phyloP scores from a whole-genome alignment of 371 early-diverging fungal species.

The Mortierella sp. region DNA sequence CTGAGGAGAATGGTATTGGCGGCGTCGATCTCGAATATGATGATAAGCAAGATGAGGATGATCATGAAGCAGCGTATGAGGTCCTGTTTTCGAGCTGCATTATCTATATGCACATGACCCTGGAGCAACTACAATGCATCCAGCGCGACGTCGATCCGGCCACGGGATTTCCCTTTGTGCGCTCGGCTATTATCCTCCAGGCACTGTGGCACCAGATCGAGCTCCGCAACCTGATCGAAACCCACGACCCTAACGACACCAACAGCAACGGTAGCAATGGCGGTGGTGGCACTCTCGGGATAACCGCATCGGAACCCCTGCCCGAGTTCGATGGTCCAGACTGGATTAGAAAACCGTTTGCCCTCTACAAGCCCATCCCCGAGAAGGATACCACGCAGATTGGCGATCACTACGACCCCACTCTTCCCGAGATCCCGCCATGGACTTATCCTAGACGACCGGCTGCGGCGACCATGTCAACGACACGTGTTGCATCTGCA shows the following conservation, averaged over 20 bases:
- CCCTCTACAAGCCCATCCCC: slow-evolving; percentile 3
- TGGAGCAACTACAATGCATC: slow-evolving; percentile 65
- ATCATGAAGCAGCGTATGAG: slow-evolving; percentile 48
- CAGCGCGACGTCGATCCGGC: slow-evolving; percentile 61
- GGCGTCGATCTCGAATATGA: not conserved
- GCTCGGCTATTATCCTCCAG: slow-evolving; percentile 58
- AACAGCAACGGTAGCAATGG: not conserved
- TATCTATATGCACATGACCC: slow-evolving; percentile 71
- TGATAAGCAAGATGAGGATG: slow-evolving; percentile 8
- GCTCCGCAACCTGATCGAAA: slow-evolving; percentile 63
- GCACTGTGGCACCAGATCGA: slow-evolving; percentile 70
- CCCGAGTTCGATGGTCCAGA: not conserved
- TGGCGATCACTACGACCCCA: not conserved
- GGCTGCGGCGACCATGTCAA: not conserved
- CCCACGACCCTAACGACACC: not conserved
- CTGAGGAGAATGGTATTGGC: not conserved
- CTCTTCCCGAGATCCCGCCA: not conserved
- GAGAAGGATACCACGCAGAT: not conserved
- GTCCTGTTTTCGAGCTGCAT: slow-evolving; percentile 59
- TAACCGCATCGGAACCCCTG: not conserved
- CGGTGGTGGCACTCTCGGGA: not conserved
- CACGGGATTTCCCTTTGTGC: slow-evolving; percentile 56
- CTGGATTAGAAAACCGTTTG: not conserved
- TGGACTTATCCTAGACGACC: not conserved
- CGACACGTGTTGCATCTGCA: not conserved